Base-by-base conservation (phyloP, 2,329 filamentous ascomycete genomes). In the Aspergillus udagawae region DNA sequence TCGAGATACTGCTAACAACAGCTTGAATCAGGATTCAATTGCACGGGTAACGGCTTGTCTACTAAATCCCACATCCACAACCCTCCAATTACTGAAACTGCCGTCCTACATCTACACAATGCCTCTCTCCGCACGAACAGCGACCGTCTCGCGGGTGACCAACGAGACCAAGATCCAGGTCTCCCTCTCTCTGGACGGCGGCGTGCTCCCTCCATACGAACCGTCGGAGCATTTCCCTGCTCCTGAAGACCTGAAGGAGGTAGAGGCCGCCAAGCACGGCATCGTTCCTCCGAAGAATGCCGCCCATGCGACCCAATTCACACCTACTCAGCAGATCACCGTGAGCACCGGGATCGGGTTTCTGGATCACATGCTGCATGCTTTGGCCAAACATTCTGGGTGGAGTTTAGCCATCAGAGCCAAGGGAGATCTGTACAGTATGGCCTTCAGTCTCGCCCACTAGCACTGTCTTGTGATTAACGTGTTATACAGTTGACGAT, bases 81-180 rank as follows among this genome's bases (percentile, higher is more conserved):
- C 45, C 25, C 21, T 14, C 29, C 51, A 47, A 49, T 28, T 23
- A 25, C 42, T 12, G 17, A 23, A 50, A 21, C n/a, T 14, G 14
- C 32, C 17, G 12, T 7, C 17, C 5, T 17, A 20, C 14, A 38
- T 35, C 35, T 27, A 29, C 56, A 64, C 38, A 42, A 70, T 72
- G 70, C 50, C 67, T 50, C 67, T 68, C 57, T 23, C 69, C 51
- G 87, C 92, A 47, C 89, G 93, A 71, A 91, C 88, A 75, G 87
- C 91, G 52, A 85, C 87, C 54, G 80, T 97, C 67, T 86, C 89
- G 63, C 91, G 94, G 73, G 88, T 93, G 77, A 99, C 94, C 70
- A 97, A 97, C 80, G 94, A 99, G 81, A 99, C 94, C 73, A 96
- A 95, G 74, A 96, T 99, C 75, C 87, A 94, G 73, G 83, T 97